Evolutionary conservation across 2,329 filamentous ascomycete species (phyloP).

Genomic region (Sporothrix curviconia): DNA sequence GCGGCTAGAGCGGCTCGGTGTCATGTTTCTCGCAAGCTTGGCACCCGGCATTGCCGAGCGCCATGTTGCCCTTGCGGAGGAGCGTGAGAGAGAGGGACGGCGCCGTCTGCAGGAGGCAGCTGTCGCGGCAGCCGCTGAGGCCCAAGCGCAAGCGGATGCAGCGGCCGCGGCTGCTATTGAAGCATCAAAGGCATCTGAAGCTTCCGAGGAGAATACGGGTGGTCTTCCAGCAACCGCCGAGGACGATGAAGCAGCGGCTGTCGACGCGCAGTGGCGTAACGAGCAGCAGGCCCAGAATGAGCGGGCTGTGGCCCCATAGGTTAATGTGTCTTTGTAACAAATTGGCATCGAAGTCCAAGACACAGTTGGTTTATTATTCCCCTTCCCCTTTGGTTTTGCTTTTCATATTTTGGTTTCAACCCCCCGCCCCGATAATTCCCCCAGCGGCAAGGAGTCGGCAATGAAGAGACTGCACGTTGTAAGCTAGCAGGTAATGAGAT

Average conservation of each 20-base stretch:
- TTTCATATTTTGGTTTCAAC: too few species aligned
- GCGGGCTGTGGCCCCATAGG: neutral
- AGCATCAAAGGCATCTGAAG: conserved; percentile 14
- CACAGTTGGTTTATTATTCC: too few species aligned
- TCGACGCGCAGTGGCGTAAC: neutral
- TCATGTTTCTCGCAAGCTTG: conserved; percentile 60
- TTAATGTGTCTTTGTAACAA: too few species aligned
- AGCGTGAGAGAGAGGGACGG: conserved; percentile 41
- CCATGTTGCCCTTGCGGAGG: conserved; percentile 54
- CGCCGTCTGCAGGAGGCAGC: conserved; percentile 36
- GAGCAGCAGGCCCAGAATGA: neutral
- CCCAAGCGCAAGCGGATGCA: conserved; percentile 27
- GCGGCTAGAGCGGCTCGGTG: conserved; percentile 51
- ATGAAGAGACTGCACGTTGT: too few species aligned
- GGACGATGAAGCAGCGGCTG: neutral
- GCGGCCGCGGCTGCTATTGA: conserved; percentile 26
- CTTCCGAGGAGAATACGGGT: too few species aligned
- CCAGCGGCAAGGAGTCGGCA: too few species aligned
- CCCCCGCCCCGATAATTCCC: too few species aligned
- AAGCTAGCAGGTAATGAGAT: too few species aligned
- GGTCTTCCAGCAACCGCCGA: neutral
- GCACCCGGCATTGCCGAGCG: conserved; percentile 59
- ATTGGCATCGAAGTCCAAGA: too few species aligned
- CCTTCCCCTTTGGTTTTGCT: neutral
- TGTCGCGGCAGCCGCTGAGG: conserved; percentile 17